phyloP scores from a whole-genome alignment of 768 basidiomycete species.

The Tylopilus rubrobrunneus region DNA sequence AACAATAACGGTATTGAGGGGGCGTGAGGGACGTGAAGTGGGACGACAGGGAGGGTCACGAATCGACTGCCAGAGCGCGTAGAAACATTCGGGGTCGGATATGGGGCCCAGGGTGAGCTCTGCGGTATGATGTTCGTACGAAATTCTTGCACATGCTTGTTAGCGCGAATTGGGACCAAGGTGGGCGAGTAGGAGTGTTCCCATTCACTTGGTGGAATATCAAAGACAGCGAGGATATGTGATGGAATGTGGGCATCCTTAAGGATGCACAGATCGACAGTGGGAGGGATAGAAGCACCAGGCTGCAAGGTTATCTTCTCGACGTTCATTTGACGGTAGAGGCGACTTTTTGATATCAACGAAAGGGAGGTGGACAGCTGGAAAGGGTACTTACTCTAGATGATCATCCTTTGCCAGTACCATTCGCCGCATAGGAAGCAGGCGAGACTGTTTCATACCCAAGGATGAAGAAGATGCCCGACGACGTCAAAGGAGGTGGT shows the following conservation, averaged over 20 bases:
- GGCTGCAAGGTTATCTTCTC: conserved; percentile 21
- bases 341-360: conserved; percentile 21
- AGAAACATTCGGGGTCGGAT: conserved; percentile 29
- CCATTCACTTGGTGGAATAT: conserved; percentile 28
- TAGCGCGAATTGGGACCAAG: conserved; percentile 51
- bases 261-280: conserved; percentile 46
- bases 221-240: conserved; percentile 50
- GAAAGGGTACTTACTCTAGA: conserved; percentile 24
- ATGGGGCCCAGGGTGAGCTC: conserved; percentile 31
- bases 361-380: neutral
- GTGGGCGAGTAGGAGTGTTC: conserved; percentile 35
- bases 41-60: conserved; percentile 52
- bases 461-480: conserved; percentile 7
- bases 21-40: conserved; percentile 46
- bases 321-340: conserved; percentile 35
- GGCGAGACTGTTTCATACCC: conserved; percentile 19
- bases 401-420: conserved; percentile 19
- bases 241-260: conserved; percentile 49
- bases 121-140: conserved; percentile 34
- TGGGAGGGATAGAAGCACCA: conserved; percentile 34
- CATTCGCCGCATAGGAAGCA: conserved; percentile 24
- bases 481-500: conserved; percentile 8
- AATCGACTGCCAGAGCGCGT: conserved; percentile 23
- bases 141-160: conserved; percentile 41
- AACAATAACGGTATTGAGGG: conserved; percentile 53